Evolutionary conservation across 805 yeast genomes (phyloP).

Genomic region (Ogataea minuta): DNA sequence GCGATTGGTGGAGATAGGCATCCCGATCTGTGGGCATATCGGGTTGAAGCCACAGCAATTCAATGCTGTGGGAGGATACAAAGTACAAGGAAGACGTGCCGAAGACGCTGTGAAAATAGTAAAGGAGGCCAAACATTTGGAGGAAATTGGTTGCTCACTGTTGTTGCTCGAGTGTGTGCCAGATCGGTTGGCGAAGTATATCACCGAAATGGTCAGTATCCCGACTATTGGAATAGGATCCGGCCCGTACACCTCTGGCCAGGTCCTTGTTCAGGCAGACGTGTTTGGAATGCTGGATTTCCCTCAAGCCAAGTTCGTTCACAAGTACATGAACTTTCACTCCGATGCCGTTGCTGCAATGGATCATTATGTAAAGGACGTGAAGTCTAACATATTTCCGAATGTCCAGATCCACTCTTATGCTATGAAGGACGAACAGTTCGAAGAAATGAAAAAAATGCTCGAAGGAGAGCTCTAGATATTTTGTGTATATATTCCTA

Average conservation of each 20-base stretch:
- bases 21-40: slow-evolving; percentile 88
- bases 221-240: slow-evolving; percentile 98
- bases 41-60: slow-evolving; percentile 91
- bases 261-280: slow-evolving; percentile 86
- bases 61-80: slow-evolving; percentile 79
- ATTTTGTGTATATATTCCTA: background rate
- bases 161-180: slow-evolving; percentile 88
- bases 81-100: slow-evolving; percentile 71
- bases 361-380: slow-evolving; percentile 55
- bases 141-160: slow-evolving; percentile 73
- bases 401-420: slow-evolving; percentile 58
- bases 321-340: slow-evolving; percentile 57
- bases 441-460: slow-evolving; percentile 28
- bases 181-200: slow-evolving; percentile 57
- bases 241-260: slow-evolving; percentile 80
- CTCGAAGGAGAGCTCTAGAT: background rate
- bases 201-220: slow-evolving; percentile 57
- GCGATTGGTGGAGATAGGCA: slow-evolving; percentile 63
- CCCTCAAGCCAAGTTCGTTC: slow-evolving; percentile 69
- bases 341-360: slow-evolving; percentile 51
- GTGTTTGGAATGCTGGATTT: slow-evolving; percentile 70
- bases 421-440: slow-evolving; percentile 64
- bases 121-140: slow-evolving; percentile 66
- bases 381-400: slow-evolving; percentile 59
- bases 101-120: slow-evolving; percentile 55